These are phyloP conservation scores for Linaria vulgaris DNA, from an alignment of 257 asterid species.

Conservation along the genomic window DNA sequence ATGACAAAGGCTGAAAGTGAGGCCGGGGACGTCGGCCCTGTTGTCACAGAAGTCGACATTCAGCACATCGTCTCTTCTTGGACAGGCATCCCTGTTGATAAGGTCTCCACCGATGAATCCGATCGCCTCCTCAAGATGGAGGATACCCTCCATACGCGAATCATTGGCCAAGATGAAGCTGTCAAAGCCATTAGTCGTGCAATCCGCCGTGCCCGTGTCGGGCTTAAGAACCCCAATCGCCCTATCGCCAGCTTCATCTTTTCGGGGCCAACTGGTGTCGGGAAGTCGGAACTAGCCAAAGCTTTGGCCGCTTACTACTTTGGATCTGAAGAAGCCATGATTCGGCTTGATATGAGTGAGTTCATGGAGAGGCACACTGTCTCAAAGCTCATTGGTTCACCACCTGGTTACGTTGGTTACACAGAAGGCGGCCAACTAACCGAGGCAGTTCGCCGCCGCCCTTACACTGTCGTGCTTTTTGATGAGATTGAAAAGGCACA, in stretches of 20 bases:
- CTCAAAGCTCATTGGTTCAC: constrained; percentile 78
- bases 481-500: constrained; percentile 91
- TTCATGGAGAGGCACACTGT: constrained; percentile 91
- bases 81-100: constrained; percentile 98
- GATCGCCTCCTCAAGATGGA: constrained; percentile 97
- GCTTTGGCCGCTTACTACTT: constrained; percentile 75
- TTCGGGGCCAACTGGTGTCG: constrained; percentile 94
- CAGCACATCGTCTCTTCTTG: constrained; percentile 92
- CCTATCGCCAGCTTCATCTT: constrained; percentile 91
- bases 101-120: constrained; percentile 88
- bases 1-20: constrained; percentile 89
- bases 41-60: constrained; percentile 92
- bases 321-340: constrained; percentile 84
- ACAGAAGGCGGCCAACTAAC: constrained; percentile 83
- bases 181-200: constrained; percentile 75
- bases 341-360: constrained; percentile 91
- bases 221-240: constrained; percentile 77
- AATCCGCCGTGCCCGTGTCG: constrained; percentile 85
- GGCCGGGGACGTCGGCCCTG: constrained; percentile 83
- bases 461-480: constrained; percentile 68
- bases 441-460: constrained; percentile 77
- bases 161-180: constrained; percentile 86
- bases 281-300: constrained; percentile 83
- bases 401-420: constrained; percentile 87
- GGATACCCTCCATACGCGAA: constrained; percentile 74